Evolutionary conservation across 768 basidiomycete species (phyloP).

Genomic region (Strobilomyces echinocephalus): DNA sequence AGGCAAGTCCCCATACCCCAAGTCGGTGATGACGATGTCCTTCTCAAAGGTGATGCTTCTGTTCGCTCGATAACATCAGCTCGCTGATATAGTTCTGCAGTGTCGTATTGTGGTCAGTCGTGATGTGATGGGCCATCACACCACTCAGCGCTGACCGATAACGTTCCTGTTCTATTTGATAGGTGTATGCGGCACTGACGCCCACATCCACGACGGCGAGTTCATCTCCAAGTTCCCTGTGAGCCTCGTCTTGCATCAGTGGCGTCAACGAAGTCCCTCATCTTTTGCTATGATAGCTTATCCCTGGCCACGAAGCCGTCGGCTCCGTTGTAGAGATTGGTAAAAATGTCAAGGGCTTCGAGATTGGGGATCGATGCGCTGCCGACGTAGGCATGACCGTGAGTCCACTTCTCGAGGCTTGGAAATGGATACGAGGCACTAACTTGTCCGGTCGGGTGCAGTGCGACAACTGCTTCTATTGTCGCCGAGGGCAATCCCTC

Average conservation of each 20-base stretch:
- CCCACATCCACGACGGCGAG: slow-evolving; percentile 61
- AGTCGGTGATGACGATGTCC: slow-evolving; percentile 63
- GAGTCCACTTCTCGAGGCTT: slow-evolving; percentile 22
- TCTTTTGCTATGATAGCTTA: slow-evolving; percentile 40
- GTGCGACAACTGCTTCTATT: slow-evolving; percentile 87
- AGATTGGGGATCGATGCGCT: slow-evolving; percentile 75
- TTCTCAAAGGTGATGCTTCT: slow-evolving; percentile 56
- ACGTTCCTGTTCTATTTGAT: neutral
- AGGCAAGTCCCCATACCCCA: slow-evolving; percentile 64
- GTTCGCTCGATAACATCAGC: neutral
- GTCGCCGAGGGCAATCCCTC: slow-evolving; percentile 75
- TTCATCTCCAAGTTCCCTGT: slow-evolving; percentile 62
- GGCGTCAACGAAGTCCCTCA: slow-evolving; percentile 17
- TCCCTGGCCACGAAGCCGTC: slow-evolving; percentile 73
- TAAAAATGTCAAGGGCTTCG: slow-evolving; percentile 74
- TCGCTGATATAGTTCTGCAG: slow-evolving; percentile 22
- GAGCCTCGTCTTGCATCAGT: slow-evolving; percentile 13
- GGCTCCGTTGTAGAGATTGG: slow-evolving; percentile 71
- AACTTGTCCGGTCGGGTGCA: slow-evolving; percentile 23
- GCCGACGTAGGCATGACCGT: slow-evolving; percentile 76
- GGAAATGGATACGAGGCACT: neutral
- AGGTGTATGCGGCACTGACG: slow-evolving; percentile 61
- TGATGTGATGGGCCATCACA: neutral
- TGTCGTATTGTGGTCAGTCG: slow-evolving; percentile 40
- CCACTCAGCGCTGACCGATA: neutral